Evolutionary conservation across 805 yeast species (phyloP).

Genomic region (Maudiozyma pseudohumilis): DNA sequence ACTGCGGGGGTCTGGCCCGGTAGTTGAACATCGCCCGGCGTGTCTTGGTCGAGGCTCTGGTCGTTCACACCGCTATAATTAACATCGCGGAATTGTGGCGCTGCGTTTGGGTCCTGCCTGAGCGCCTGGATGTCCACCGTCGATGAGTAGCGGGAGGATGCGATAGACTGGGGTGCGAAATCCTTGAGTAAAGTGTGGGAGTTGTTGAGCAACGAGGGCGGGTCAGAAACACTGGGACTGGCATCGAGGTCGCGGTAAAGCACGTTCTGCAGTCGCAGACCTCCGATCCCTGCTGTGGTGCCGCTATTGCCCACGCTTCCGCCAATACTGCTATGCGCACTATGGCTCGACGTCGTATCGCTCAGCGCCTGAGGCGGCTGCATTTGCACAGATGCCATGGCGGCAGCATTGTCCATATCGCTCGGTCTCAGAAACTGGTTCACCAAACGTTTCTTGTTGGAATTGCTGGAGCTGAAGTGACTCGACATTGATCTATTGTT

Average conservation of each 20-base stretch:
- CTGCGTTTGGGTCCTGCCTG: background rate
- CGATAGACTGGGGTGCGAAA: background rate
- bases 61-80: background rate
- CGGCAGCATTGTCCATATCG: background rate
- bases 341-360: too few relatives aligned
- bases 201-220: background rate
- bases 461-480: background rate
- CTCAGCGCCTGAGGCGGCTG: too few relatives aligned
- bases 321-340: too few relatives aligned
- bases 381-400: too few relatives aligned
- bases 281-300: background rate
- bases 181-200: background rate
- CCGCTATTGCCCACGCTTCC: background rate
- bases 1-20: background rate
- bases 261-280: conserved; percentile 2
- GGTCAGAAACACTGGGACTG: background rate
- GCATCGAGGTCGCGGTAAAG: conserved; percentile 5
- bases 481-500: conserved; percentile 4
- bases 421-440: conserved; percentile 5
- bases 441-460: conserved; percentile 4
- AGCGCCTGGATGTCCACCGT: background rate
- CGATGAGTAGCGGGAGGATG: background rate
- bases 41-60: background rate
- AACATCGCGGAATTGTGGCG: background rate
- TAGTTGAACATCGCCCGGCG: background rate